A percentile compares a stretch with the other conserved stretches of the same genome.
Conservation (phyloP, 495 filamentous ascomycete genomes). For the Pyrenula aspistea region DNA sequence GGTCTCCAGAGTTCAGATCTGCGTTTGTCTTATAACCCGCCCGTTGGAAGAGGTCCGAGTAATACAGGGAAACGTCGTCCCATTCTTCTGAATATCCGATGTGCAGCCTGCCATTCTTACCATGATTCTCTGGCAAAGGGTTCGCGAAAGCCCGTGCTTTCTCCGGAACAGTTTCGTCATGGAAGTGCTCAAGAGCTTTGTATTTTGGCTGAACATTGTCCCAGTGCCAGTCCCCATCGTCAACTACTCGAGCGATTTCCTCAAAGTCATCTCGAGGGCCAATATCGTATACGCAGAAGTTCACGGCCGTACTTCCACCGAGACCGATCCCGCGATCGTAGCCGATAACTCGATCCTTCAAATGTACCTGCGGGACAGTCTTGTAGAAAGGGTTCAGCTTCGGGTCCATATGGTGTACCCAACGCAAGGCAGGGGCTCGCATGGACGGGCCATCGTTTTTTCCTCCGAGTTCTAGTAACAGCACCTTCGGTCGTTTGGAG, state of each 20-base stretch:
- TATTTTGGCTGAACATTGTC: constrained; percentile 30
- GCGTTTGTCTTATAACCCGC: constrained; percentile 34
- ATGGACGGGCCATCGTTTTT: constrained; percentile 31
- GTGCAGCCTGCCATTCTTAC: constrained; percentile 30
- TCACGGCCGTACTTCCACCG: constrained; percentile 50
- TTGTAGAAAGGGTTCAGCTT: constrained; percentile 49
- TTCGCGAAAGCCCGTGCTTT: constrained; percentile 23
- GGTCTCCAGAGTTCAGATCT: constrained; percentile 50
- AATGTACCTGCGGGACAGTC: constrained; percentile 40
- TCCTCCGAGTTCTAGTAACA: constrained; percentile 47
- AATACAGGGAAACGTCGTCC: constrained; percentile 33
- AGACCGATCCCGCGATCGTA: constrained; percentile 48
- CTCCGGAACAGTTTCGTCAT: constrained; percentile 19
- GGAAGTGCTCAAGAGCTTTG: constrained; percentile 42
- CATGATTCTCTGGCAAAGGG: constrained; percentile 30
- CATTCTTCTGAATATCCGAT: constrained; percentile 33
- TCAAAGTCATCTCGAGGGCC: constrained; percentile 52
- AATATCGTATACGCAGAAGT: constrained; percentile 46
- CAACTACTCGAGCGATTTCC: constrained; percentile 30
- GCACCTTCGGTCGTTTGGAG: constrained; percentile 29
- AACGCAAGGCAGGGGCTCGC: constrained; percentile 40
- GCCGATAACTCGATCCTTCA: constrained; percentile 36
- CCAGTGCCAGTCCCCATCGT: constrained; percentile 38
- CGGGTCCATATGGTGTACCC: constrained; percentile 30
- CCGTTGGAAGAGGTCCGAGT: constrained; percentile 30